A percentile compares a stretch with the other conserved stretches of the same genome.
phyloP scores from a whole-genome alignment of 78 protist genomes.

The Creolimax fragrantissima region DNA sequence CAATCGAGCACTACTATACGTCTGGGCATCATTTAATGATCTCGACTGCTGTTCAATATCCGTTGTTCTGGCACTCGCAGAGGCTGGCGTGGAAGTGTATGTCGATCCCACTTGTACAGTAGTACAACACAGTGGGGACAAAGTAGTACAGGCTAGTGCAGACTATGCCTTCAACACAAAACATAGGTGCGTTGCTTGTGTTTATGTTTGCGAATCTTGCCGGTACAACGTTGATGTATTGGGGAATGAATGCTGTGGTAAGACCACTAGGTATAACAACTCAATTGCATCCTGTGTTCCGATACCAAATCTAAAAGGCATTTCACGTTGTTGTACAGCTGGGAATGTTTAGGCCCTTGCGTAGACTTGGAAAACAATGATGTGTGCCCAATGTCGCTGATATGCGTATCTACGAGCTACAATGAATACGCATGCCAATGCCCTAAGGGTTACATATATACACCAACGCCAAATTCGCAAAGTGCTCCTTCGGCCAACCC shows the following conservation, averaged over 20 bases:
- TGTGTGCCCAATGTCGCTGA: not conserved
- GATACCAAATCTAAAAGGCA: too few relatives aligned
- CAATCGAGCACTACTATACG: not conserved
- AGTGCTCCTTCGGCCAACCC: not conserved
- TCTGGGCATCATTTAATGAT: not conserved
- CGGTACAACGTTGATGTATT: too few relatives aligned
- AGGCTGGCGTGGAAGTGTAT: not conserved
- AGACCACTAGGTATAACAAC: not conserved
- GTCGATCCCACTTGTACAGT: not conserved
- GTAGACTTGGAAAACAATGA: not conserved
- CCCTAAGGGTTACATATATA: not conserved
- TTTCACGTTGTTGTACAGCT: not conserved
- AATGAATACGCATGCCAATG: not conserved
- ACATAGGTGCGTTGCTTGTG: too few relatives aligned
- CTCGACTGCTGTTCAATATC: not conserved
- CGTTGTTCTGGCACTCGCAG: not conserved
- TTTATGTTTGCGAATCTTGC: too few relatives aligned
- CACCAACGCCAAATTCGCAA: not conserved
- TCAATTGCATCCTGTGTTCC: not conserved
- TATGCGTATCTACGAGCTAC: not conserved
- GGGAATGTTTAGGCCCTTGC: not conserved
- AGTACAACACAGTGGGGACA: too few relatives aligned
- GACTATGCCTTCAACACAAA: too few relatives aligned
- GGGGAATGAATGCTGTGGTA: too few relatives aligned
- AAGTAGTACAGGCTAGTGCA: too few relatives aligned